Percentiles rank a stretch among this genome's conserved stretches.
Conservation (phyloP, 208 protist genomes). For the Acanthamoeba sp. region DNA sequence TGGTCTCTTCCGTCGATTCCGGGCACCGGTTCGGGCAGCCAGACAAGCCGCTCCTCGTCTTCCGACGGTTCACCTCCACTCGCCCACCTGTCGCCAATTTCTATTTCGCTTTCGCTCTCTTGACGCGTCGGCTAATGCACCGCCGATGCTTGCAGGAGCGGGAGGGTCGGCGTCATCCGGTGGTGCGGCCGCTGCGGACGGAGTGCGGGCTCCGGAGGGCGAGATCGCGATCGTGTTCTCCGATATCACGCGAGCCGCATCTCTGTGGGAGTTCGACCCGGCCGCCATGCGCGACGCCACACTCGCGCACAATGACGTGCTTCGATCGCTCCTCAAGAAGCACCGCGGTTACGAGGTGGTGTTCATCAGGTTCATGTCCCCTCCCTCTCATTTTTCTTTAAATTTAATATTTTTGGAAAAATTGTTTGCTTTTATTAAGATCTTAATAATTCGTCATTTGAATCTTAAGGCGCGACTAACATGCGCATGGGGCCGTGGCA, state of each 20-base stretch:
- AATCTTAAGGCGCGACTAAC: too few relatives aligned
- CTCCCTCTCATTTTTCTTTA: too few relatives aligned
- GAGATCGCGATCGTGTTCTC: conserved; percentile 58
- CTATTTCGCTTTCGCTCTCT: too few relatives aligned
- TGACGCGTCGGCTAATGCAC: too few relatives aligned
- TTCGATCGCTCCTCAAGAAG: conserved; percentile 54
- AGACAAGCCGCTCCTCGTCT: not conserved
- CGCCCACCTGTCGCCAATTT: too few relatives aligned
- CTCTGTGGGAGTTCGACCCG: conserved; percentile 42
- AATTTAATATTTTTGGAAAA: too few relatives aligned
- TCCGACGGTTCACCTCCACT: not conserved
- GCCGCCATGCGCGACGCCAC: conserved; percentile 47
- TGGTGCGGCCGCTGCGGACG: not conserved
- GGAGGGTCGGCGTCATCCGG: not conserved
- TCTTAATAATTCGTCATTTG: too few relatives aligned
- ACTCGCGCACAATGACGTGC: conserved; percentile 26
- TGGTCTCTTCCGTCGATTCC: not conserved
- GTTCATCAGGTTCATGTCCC: conserved; percentile 16
- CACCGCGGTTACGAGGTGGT: conserved; percentile 57
- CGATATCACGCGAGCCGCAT: conserved; percentile 44
- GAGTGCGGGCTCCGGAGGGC: not conserved
- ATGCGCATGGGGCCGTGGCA: too few relatives aligned
- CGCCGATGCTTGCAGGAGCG: not conserved
- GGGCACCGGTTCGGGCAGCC: not conserved
- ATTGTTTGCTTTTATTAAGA: too few relatives aligned